These are phyloP conservation scores for Ceraceosorus bombacis DNA, from an alignment of 1,284 basidiomycete species.

Conservation along the genomic window DNA sequence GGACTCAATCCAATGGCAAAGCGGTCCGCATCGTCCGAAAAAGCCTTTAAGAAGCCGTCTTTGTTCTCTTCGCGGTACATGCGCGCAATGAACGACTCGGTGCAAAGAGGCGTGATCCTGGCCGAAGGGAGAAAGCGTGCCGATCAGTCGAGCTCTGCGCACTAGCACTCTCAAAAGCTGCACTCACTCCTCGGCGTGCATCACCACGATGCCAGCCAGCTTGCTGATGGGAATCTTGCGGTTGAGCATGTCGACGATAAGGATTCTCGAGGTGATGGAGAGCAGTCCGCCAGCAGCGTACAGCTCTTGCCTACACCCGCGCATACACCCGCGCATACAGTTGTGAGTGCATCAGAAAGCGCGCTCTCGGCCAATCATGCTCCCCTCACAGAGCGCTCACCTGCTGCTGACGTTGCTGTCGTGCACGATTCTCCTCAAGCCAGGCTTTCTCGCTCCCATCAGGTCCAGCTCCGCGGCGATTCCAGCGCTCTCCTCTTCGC, in stretches of 20 bases:
- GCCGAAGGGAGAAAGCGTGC: constrained; percentile 2
- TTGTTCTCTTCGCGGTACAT: constrained; percentile 40
- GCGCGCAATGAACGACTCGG: constrained; percentile 43
- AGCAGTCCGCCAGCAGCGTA: constrained; percentile 58
- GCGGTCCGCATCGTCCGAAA: constrained; percentile 89
- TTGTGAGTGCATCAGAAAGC: neutral
- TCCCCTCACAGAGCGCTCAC: constrained; percentile 50
- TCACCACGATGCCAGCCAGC: constrained; percentile 84
- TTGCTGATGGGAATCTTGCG: constrained; percentile 73
- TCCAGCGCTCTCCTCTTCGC: constrained; percentile 74
- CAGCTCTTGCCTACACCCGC: constrained; percentile 19
- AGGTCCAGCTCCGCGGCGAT: constrained; percentile 87
- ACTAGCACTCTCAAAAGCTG: neutral
- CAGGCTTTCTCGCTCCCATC: constrained; percentile 80
- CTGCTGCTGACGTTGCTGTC: constrained; percentile 74
- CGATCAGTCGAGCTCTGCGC: neutral
- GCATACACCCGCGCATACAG: neutral
- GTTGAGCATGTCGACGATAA: constrained; percentile 88
- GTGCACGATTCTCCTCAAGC: constrained; percentile 72
- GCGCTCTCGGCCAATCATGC: constrained; percentile 3
- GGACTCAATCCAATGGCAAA: constrained; percentile 87
- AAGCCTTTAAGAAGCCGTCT: constrained; percentile 84
- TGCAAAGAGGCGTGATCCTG: constrained; percentile 64
- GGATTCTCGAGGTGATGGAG: constrained; percentile 84
- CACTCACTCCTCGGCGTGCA: constrained; percentile 79